Percentiles rank a stretch among this genome's conserved stretches.
phyloP scores from a whole-genome alignment of 2,329 filamentous ascomycete species.

The Alternaria sp. region DNA sequence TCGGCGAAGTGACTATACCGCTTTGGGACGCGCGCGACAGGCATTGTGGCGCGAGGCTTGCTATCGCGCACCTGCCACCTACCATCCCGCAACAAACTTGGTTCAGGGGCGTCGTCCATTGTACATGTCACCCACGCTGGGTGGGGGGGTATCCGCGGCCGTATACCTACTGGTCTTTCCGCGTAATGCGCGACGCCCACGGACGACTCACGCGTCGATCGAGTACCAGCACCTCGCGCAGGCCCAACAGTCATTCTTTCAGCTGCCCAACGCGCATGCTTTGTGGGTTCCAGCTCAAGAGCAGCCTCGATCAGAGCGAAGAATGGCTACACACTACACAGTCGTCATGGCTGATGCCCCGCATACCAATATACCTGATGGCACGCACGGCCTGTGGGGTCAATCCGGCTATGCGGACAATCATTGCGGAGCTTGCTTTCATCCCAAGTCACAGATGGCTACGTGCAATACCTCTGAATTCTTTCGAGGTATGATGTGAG shows the following conservation, averaged over 20 bases:
- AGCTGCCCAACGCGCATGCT: not conserved
- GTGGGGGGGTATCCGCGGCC: not conserved
- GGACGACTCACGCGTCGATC: not conserved
- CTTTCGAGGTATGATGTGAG: not conserved
- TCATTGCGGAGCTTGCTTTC: not conserved
- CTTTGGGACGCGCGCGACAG: not conserved
- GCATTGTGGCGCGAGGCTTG: not conserved
- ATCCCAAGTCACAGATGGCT: not conserved
- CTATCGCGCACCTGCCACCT: not conserved
- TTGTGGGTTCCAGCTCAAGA: not conserved
- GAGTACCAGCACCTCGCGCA: not conserved
- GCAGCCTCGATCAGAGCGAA: not conserved
- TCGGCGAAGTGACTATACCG: not conserved
- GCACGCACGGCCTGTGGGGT: constrained; percentile 1
- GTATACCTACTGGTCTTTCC: not conserved
- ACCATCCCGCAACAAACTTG: not conserved
- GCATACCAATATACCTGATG: constrained; percentile 2
- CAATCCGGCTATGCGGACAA: not conserved
- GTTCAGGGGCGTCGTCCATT: not conserved
- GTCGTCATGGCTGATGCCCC: constrained; percentile 1
- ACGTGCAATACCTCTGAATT: not conserved
- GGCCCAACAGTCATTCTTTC: not conserved
- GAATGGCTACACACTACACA: not conserved
- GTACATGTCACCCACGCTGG: not conserved
- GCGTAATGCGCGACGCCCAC: not conserved